Base-by-base conservation (phyloP, 1,139 yeast genomes). In the Yamadazyma conglobata region DNA sequence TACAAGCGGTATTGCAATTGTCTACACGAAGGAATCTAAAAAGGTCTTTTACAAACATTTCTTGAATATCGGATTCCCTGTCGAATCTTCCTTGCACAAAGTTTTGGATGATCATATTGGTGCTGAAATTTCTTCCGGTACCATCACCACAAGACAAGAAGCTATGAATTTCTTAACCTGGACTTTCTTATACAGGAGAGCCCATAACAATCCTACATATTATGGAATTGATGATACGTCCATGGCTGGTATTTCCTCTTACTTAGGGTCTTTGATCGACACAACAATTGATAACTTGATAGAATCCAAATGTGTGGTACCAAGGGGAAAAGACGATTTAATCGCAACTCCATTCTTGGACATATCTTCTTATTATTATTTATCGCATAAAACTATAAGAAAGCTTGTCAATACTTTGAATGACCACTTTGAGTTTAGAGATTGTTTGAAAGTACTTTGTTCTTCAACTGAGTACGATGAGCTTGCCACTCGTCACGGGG, bases 1-100 rank as follows among this genome's bases (percentile, higher is more conserved):
- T 60, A 88, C 95, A 2, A 79, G 87, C 40, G 98, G 98, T 58
- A 89, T 81, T 26, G 97, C 97, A 0, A 84, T 91, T 42, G 95
- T 93, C 2, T 89, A 80, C 54, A 91, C 98, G 3, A 87, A 86
- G 50, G 96, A 93, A 50, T 73, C 89, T 4, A 91, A 89, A 44
- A 91, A 91, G 59, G 75, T 80, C 52, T 93, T 89, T 50, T 91
- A 93, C 62, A 91, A 91, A 51, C 96, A 93, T 56, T 91, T 91
- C 55, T 60, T 91, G 47, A 93, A 91, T 52, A 79, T 87, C 39
- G 98, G 99, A 0, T 91, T 93, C 61, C 99, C 99, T 0, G 98
- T 93, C 10, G 99, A 91, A 54, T 87, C 96, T 0, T 86, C 96
- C 1, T 64, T 91, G 38, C 97, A 91, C 56, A 88, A 88, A 49